phyloP scores from a whole-genome alignment of 306 rosid genomes.

The Hylodesmum podocarpum region DNA sequence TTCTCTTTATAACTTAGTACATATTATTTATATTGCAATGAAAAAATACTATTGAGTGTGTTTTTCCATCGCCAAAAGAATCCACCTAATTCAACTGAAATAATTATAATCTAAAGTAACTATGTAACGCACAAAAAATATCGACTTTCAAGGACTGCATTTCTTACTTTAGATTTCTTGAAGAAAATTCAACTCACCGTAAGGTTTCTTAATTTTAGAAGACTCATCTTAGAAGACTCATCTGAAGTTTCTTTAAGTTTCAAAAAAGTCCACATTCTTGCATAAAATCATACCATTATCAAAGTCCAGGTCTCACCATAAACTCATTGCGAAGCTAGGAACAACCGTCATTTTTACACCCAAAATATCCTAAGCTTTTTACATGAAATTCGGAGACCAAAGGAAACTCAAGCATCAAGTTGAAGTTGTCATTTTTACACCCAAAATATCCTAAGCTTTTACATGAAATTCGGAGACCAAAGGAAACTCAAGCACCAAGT shows the following conservation, averaged over 20 bases:
- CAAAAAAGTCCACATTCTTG: neutral
- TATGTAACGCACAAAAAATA: neutral
- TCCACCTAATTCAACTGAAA: neutral
- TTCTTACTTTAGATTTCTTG: neutral
- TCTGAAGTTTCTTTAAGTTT: neutral
- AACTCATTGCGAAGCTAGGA: slow-evolving; percentile 3
- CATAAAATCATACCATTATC: neutral
- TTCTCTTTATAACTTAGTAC: no score
- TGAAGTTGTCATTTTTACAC: slow-evolving; percentile 3
- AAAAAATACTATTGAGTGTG: neutral
- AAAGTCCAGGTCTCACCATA: neutral
- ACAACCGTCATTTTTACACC: slow-evolving; percentile 3
- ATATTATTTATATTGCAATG: no score
- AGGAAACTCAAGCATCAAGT: neutral
- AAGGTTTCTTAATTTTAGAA: neutral
- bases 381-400: neutral
- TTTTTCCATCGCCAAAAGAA: neutral
- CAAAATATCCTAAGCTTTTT: slow-evolving; percentile 9
- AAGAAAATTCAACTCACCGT: neutral
- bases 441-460: slow-evolving; percentile 7
- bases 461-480: neutral
- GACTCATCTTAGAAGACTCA: no score
- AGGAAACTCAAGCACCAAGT: neutral
- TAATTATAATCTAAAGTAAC: neutral
- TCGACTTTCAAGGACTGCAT: neutral